Evolutionary conservation across 345 rosid genomes (phyloP).

Genomic region (Citrus inodora): DNA sequence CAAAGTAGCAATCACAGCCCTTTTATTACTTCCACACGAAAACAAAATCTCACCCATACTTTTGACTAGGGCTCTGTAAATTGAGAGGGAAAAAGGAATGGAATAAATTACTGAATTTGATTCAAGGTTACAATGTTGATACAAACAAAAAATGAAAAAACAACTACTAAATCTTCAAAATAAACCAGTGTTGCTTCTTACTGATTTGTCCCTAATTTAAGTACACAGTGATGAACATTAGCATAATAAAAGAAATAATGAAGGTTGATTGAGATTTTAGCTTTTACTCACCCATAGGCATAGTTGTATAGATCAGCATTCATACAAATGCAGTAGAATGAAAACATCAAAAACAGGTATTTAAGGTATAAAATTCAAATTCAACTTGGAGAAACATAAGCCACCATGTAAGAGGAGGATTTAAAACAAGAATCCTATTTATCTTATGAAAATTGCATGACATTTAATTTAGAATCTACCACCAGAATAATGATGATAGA

Average conservation of each 20-base stretch:
- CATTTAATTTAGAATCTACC: not conserved
- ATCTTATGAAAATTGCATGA: not conserved
- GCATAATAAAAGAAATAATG: not conserved
- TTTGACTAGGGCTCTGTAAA: constrained; percentile 70
- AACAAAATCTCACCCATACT: constrained; percentile 96
- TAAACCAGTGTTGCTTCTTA: not conserved
- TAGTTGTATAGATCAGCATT: not conserved
- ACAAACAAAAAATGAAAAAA: not conserved
- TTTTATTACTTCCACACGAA: constrained; percentile 69
- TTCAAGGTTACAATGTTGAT: not conserved
- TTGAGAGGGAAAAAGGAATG: not conserved
- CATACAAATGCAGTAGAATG: not conserved
- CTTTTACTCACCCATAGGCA: not conserved
- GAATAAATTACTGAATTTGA: not conserved
- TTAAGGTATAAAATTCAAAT: not conserved
- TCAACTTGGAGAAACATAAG: not conserved
- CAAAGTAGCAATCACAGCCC: constrained; percentile 66
- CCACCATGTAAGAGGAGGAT: not conserved
- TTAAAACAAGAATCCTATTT: not conserved
- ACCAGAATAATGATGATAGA: not conserved
- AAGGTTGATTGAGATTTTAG: not conserved
- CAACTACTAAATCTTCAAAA: not conserved
- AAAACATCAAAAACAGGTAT: not conserved
- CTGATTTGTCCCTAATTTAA: not conserved
- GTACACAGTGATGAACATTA: not conserved